Evolutionary conservation across 129 eudicot species (phyloP).

Genomic region (Lactuca sativa): DNA sequence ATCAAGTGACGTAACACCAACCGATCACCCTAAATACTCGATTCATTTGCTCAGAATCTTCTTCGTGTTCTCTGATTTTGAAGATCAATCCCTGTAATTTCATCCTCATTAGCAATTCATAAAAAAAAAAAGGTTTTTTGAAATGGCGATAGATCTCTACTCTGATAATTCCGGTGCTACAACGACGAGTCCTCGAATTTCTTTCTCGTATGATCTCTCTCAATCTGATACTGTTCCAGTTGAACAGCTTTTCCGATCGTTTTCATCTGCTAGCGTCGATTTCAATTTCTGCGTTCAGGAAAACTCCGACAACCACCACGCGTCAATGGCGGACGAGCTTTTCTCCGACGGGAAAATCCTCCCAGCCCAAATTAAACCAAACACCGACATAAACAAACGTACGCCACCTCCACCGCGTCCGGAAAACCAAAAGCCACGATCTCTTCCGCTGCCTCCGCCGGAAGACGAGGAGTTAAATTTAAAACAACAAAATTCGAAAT

Average conservation of each 20-base stretch:
- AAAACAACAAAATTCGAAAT: conserved; percentile 36
- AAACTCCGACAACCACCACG: conserved; percentile 42
- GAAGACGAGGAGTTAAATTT: conserved; percentile 26
- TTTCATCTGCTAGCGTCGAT: conserved; percentile 52
- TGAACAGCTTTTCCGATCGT: conserved; percentile 61
- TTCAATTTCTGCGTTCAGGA: conserved; percentile 68
- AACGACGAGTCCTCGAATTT: conserved; percentile 69
- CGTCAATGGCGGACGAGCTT: conserved; percentile 84
- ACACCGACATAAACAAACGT: background rate
- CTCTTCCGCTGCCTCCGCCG: conserved; percentile 3
- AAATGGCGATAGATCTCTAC: conserved; percentile 69
- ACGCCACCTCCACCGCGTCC: conserved; percentile 18
- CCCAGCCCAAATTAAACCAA: conserved; percentile 48
- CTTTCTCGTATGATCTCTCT: conserved; percentile 79
- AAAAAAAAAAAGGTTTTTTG: background rate
- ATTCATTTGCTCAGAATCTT: background rate
- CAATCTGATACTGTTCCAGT: conserved; percentile 58
- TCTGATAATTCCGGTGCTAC: conserved; percentile 44
- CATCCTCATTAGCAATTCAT: background rate
- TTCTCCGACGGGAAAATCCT: conserved; percentile 76
- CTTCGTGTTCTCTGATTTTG: background rate
- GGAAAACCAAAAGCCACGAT: background rate
- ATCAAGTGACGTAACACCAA: conserved; percentile 17
- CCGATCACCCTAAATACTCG: conserved; percentile 1
- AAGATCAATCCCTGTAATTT: background rate